Percentiles rank a stretch among this genome's conserved stretches.
Evolutionary conservation across 23 red algal species (phyloP).

Genomic region (Chondrus crispus): DNA sequence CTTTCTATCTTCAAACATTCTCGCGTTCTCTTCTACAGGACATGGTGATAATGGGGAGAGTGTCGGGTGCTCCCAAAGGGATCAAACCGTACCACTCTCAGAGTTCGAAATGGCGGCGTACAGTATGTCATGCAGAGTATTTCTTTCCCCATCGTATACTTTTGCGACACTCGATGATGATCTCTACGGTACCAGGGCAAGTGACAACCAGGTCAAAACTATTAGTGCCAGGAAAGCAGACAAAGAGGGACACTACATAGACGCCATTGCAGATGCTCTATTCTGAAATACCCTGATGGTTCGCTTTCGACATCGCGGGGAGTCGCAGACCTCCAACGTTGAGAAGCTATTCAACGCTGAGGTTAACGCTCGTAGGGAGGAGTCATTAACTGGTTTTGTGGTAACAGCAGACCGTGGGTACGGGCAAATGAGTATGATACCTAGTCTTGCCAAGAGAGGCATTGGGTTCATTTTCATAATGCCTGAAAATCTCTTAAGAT

Average conservation of each 20-base stretch:
- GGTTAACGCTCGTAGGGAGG: neutral
- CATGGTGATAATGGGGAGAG: neutral
- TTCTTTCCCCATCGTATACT: neutral
- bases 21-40: neutral
- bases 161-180: neutral
- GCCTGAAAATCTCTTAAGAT: neutral
- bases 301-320: neutral
- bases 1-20: neutral
- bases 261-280: neutral
- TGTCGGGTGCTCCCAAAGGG: neutral
- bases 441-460: neutral
- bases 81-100: neutral
- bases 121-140: neutral
- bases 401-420: neutral
- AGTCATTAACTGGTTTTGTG: neutral
- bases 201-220: neutral
- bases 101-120: neutral
- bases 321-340: neutral
- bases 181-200: neutral
- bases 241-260: neutral
- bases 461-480: constrained; percentile 5
- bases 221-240: neutral
- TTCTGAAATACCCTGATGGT: neutral
- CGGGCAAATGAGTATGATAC: neutral
- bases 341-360: neutral